A percentile compares a stretch with the other conserved stretches of the same genome.
Evolutionary conservation across 1,284 basidiomycete species (phyloP).

Genomic region (Ustilago shanxiensis): DNA sequence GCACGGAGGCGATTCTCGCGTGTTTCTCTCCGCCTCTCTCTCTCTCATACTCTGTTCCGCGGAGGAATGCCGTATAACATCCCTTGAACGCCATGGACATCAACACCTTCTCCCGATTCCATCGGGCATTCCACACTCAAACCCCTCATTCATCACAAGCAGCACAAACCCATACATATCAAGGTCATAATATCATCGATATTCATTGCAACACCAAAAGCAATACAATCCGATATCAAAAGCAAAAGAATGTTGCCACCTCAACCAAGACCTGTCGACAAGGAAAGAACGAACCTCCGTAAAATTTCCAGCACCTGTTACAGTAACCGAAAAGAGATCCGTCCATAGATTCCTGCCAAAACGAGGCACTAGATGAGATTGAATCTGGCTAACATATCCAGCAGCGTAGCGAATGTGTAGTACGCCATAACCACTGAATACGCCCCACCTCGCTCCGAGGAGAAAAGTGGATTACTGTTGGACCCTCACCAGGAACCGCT

Average conservation of each 20-base stretch:
- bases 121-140: neutral
- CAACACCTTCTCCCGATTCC: neutral
- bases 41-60: neutral
- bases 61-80: neutral
- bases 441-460: constrained; percentile 19
- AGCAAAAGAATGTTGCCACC: constrained; percentile 34
- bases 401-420: constrained; percentile 52
- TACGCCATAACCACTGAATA: constrained; percentile 35
- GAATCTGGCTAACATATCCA: constrained; percentile 35
- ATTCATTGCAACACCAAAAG: constrained; percentile 2
- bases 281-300: constrained; percentile 22
- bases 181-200: neutral
- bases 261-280: constrained; percentile 35
- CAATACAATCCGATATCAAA: too few species aligned
- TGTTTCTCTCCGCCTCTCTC: too few species aligned
- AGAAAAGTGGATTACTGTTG: constrained; percentile 37
- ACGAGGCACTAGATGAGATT: constrained; percentile 24
- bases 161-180: neutral
- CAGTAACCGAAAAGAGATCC: constrained; percentile 33
- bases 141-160: neutral
- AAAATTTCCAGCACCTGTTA: constrained; percentile 40
- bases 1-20: neutral
- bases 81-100: too few species aligned
- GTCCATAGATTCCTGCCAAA: constrained; percentile 18
- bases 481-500: constrained; percentile 61